These are phyloP conservation scores for Haematococcus lacustris DNA, from an alignment of 139 green algal species.

Conservation along the genomic window DNA sequence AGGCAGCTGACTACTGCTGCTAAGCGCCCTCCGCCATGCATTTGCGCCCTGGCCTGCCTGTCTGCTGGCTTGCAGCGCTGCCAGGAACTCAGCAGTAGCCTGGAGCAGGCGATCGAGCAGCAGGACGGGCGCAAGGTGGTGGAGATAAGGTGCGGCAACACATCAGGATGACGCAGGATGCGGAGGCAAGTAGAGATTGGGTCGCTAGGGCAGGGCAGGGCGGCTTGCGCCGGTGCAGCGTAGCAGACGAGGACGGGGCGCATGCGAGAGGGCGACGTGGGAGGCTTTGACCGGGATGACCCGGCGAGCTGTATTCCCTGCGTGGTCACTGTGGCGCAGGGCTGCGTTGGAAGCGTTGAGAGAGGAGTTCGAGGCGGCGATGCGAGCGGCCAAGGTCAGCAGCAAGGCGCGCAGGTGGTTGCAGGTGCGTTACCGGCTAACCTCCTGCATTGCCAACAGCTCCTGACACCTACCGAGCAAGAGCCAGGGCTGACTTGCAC, in stretches of 20 bases:
- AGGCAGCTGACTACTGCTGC: no score
- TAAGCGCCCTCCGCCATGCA: no score
- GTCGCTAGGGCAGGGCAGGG: no score
- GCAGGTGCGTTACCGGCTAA: conserved; percentile 13
- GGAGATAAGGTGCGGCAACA: conserved; percentile 3
- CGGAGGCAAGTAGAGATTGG: no score
- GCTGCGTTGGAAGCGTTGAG: conserved; percentile 18
- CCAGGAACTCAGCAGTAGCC: background rate
- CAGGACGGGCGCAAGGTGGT: conserved; percentile 10
- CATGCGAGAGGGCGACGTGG: no score
- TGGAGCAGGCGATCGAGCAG: conserved; percentile 2
- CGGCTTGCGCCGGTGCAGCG: background rate
- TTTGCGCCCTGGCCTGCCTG: no score
- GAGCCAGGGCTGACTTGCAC: no score
- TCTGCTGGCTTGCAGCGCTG: background rate
- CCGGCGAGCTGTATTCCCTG: no score
- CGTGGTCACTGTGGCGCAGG: no score
- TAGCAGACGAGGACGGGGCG: background rate
- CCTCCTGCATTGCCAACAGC: no score
- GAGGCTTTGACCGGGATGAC: no score
- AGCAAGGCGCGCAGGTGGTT: conserved; percentile 22
- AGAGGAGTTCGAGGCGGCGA: conserved; percentile 14
- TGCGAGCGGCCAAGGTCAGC: conserved; percentile 14
- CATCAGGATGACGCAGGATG: background rate
- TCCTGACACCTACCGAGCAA: no score